phyloP scores from a whole-genome alignment of 352 stramenopile genomes.

The Globisporangium irregulare region DNA sequence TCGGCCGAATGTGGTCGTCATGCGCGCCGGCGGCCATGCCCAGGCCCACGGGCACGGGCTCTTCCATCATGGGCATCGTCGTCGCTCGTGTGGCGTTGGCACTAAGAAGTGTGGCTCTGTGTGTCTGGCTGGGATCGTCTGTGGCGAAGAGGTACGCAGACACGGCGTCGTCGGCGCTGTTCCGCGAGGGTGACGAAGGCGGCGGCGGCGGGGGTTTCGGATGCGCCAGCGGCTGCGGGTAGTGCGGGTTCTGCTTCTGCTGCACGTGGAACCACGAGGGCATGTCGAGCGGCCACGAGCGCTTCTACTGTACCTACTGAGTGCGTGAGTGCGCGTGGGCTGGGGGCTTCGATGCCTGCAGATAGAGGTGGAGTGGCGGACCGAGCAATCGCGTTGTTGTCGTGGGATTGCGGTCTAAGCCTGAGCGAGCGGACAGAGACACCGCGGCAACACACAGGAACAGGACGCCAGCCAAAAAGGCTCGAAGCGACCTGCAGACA shows the following conservation, averaged over 20 bases:
- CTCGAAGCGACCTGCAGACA: not conserved
- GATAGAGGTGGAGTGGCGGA: not conserved
- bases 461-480: no score
- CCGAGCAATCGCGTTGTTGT: not conserved
- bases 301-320: not conserved
- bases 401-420: not conserved
- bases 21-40: constrained; percentile 18
- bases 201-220: not conserved
- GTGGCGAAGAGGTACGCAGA: constrained; percentile 12
- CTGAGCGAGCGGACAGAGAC: not conserved
- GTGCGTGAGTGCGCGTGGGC: not conserved
- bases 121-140: not conserved
- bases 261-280: constrained; percentile 12
- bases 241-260: not conserved
- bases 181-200: not conserved
- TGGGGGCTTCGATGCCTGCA: not conserved
- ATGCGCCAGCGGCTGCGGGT: constrained; percentile 2
- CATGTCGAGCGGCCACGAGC: constrained; percentile 2
- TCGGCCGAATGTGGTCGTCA: constrained; percentile 32
- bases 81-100: not conserved
- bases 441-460: not conserved
- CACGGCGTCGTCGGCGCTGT: not conserved
- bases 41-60: constrained; percentile 21
- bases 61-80: constrained; percentile 14
- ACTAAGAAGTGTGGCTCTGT: not conserved